Conservation (phyloP, 2,329 filamentous ascomycete species). For the Ceratocystiopsis sp. region DNA sequence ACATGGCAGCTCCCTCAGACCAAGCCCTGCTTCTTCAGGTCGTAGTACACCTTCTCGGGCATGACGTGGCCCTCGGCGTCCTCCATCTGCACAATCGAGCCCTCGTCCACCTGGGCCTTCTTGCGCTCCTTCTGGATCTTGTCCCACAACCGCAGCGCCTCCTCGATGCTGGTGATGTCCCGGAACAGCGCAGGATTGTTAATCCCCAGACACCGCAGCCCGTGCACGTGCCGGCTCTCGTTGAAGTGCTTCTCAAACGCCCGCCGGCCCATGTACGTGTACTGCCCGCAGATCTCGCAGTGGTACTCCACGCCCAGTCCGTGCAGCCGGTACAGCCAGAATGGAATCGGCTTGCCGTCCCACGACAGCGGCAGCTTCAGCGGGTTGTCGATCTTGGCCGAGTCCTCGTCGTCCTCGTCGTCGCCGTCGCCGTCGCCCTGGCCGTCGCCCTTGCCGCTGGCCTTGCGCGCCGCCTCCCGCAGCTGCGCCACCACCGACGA, state of each 20-base stretch:
- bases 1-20: slow-evolving; percentile 28
- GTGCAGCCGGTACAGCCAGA: slow-evolving; percentile 96
- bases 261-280: slow-evolving; percentile 37
- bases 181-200: slow-evolving; percentile 81
- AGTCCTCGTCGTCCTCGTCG: slow-evolving; percentile 42
- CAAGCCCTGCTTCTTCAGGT: slow-evolving; percentile 82
- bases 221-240: slow-evolving; percentile 82
- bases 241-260: slow-evolving; percentile 99
- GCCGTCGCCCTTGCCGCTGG: slow-evolving; percentile 51
- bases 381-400: slow-evolving; percentile 90
- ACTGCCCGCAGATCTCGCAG: slow-evolving; percentile 75
- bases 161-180: slow-evolving; percentile 83
- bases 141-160: slow-evolving; percentile 78
- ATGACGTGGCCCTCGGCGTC: slow-evolving; percentile 95
- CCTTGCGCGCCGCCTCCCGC: slow-evolving; percentile 42
- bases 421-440: slow-evolving; percentile 15
- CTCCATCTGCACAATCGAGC: slow-evolving; percentile 94
- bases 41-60: slow-evolving; percentile 96
- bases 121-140: slow-evolving; percentile 81
- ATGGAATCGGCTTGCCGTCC: slow-evolving; percentile 98
- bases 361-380: slow-evolving; percentile 89
- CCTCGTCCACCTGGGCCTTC: slow-evolving; percentile 56
- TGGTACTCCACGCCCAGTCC: slow-evolving; percentile 87
- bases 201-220: slow-evolving; percentile 84
- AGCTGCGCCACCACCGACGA: slow-evolving; percentile 13